These are phyloP conservation scores for Pisolithus albus DNA, from an alignment of 768 basidiomycete genomes.

Conservation along the genomic window DNA sequence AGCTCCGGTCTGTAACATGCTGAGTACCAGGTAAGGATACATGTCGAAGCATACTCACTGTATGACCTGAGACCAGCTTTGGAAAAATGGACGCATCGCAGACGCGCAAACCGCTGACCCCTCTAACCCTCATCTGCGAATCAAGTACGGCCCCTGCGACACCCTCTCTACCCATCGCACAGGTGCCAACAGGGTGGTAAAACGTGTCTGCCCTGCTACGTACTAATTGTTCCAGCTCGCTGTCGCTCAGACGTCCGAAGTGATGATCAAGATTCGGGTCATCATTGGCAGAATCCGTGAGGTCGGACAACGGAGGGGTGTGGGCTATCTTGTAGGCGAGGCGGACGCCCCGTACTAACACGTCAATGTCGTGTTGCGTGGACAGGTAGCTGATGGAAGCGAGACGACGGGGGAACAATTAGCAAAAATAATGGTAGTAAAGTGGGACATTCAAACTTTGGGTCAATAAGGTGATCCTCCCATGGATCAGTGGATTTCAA, in stretches of 20 bases:
- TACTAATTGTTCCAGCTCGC: constrained; percentile 30
- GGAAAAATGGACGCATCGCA: constrained; percentile 44
- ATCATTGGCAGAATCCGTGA: constrained; percentile 27
- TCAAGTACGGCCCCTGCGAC: constrained; percentile 38
- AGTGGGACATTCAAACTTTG: constrained; percentile 29
- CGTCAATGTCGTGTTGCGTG: constrained; percentile 34
- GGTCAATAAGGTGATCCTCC: constrained; percentile 39
- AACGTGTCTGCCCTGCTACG: constrained; percentile 32
- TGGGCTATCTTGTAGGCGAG: constrained; percentile 32
- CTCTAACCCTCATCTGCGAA: constrained; percentile 36
- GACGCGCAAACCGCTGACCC: constrained; percentile 35
- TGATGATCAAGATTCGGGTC: constrained; percentile 33
- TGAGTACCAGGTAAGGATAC: neutral
- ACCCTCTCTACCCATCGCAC: constrained; percentile 34
- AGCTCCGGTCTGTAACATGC: constrained; percentile 17
- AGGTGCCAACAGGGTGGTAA: constrained; percentile 39
- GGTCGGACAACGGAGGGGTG: constrained; percentile 31
- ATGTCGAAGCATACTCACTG: constrained; percentile 25
- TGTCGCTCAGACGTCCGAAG: constrained; percentile 26
- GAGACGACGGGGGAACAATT: neutral
- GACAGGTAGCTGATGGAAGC: constrained; percentile 33
- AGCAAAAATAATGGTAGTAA: neutral
- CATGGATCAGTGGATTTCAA: constrained; percentile 36
- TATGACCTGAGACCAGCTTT: constrained; percentile 38
- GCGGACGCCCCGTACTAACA: constrained; percentile 36